Evolutionary conservation across 495 filamentous ascomycete species (phyloP), one percentile per base, ranked within the genome.

Genomic region (Neurospora tetraspora): DNA sequence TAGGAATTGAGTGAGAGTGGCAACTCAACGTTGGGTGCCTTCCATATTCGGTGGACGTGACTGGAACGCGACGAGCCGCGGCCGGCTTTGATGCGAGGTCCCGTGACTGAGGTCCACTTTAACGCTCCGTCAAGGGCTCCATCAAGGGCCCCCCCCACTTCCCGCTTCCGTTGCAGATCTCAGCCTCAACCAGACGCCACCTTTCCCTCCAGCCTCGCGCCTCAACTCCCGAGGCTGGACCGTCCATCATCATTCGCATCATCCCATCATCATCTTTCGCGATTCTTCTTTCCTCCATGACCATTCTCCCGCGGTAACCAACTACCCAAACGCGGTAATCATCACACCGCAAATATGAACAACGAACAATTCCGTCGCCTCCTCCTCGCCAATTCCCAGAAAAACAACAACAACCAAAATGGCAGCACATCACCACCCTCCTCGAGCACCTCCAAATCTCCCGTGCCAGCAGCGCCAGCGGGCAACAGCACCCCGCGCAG

Each of bases 331-430:
- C 20, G 23, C 23, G 53, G 53, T 27, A 61, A 31, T 5, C 11
- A 8, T 61, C 5, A 4, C 6, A 34, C 39, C 53, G 45, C 71
- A 43, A 75, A 69, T 37, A 99, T 99, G 96, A 97, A 99, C 80
- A 98, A 98, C 87, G 88, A 92, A 20, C 93, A 99, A 79, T 99
- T 99, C 79, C 94, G 96, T 69, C 90, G 91, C 71, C 89, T 99
- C n/a, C 78, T 99, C 10, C 83, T 89, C 47, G 87, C 81, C 27
- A 84, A 83, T 42, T 72, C 80, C 10, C 74, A 78, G 53, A 86
- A 84, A 76, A 77, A 76, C 69, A 39, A 76, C 70, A 39, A 71
- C 75, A 75, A 74, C 74, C 78, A 76, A 72, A 80, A 83, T 81
- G 85, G 81, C 70, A 77, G 74, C 71, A n/a, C 70, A 61, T 81